Evolutionary conservation across 805 yeast species (phyloP).

Genomic region (Kazachstania psychrophila): DNA sequence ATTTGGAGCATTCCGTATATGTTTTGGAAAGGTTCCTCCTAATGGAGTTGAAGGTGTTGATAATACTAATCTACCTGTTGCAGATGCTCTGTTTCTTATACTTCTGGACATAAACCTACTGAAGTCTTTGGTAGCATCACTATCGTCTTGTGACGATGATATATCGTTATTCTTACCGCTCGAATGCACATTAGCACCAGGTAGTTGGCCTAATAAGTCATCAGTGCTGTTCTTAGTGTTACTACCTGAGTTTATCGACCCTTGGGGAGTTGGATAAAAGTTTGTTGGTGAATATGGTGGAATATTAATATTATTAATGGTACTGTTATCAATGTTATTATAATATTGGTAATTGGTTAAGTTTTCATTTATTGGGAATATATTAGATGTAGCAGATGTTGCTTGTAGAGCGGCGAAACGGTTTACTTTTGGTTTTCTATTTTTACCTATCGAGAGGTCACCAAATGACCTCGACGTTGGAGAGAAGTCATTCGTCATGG

Average conservation of each 20-base stretch:
- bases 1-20: background rate
- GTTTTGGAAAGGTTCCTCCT: background rate
- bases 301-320: background rate
- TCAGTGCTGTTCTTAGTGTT: too few relatives aligned
- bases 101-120: constrained; percentile 1
- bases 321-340: background rate
- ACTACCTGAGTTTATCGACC: too few relatives aligned
- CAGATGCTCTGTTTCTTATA: background rate
- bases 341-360: background rate
- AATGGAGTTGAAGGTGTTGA: background rate
- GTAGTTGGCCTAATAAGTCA: too few relatives aligned
- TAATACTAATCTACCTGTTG: background rate
- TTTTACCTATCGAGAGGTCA: background rate
- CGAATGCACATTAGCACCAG: too few relatives aligned
- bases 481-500: background rate
- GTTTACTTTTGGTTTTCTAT: too few relatives aligned
- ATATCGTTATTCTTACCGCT: too few relatives aligned
- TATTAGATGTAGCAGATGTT: background rate
- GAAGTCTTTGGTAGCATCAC: constrained; percentile 6
- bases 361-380: background rate
- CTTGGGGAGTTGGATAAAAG: too few relatives aligned
- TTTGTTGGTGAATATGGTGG: too few relatives aligned
- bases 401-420: too few relatives aligned
- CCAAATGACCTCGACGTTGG: background rate
- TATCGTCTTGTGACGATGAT: constrained; percentile 1